A percentile compares a stretch with the other conserved stretches of the same genome.
phyloP scores from a whole-genome alignment of 495 filamentous ascomycete species.

The Eremomyces bilateralis region DNA sequence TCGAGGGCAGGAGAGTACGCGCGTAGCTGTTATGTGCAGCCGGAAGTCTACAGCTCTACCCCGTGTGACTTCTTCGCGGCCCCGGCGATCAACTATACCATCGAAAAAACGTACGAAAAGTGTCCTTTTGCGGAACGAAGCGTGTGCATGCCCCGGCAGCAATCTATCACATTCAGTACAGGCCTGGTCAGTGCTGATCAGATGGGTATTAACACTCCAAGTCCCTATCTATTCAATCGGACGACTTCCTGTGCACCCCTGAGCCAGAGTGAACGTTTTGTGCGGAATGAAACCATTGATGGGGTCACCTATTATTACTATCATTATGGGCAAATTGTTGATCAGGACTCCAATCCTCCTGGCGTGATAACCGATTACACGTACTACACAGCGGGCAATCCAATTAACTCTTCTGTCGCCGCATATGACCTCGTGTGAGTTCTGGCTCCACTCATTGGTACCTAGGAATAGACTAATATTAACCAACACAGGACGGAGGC shows the following conservation, averaged over 20 bases:
- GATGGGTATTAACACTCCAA: conserved; percentile 9
- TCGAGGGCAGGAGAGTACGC: too few relatives aligned
- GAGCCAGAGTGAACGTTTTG: conserved; percentile 7
- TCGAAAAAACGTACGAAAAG: too few relatives aligned
- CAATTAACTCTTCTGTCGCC: conserved; percentile 9
- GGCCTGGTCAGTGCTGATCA: conserved; percentile 9
- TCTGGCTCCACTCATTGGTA: neutral
- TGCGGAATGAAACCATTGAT: conserved; percentile 4
- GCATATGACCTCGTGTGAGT: conserved; percentile 11
- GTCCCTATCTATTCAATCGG: conserved; percentile 7
- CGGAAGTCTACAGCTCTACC: too few relatives aligned
- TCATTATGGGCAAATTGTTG: conserved; percentile 12
- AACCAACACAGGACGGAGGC: neutral
- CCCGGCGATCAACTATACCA: too few relatives aligned
- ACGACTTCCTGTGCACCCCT: conserved; percentile 12
- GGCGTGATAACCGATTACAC: conserved; percentile 6
- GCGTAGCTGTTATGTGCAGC: too few relatives aligned
- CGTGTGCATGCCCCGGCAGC: conserved; percentile 4
- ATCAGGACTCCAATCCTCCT: too few relatives aligned
- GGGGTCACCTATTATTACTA: conserved; percentile 5
- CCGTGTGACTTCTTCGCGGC: too few relatives aligned
- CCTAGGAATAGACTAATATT: neutral
- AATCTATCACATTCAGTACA: conserved; percentile 9
- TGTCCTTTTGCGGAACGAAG: conserved; percentile 10
- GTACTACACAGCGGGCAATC: conserved; percentile 6